Conservation (phyloP, 1,139 yeast species). For the Oligophagozyma castellii region DNA sequence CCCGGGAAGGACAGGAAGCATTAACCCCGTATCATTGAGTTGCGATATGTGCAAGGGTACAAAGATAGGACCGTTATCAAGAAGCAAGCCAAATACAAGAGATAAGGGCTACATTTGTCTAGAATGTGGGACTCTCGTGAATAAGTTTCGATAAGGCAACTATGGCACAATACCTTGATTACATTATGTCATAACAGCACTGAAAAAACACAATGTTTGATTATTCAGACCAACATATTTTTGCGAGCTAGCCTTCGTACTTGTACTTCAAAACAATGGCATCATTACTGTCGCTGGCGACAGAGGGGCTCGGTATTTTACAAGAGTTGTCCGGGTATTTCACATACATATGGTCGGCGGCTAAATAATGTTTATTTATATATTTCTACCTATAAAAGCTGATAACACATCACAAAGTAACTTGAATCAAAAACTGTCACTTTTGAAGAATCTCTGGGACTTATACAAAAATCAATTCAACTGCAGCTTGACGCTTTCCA, state of each 20-base stretch:
- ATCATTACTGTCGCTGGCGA: no score
- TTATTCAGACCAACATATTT: background rate
- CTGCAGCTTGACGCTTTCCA: no score
- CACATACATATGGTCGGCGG: no score
- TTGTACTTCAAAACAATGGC: background rate
- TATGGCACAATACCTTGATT: background rate
- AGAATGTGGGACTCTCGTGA: conserved; percentile 27
- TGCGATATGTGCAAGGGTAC: conserved; percentile 29
- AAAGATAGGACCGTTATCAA: conserved; percentile 16
- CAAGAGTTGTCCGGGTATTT: no score
- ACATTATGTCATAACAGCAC: background rate
- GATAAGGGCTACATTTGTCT: conserved; percentile 16
- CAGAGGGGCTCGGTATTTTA: no score
- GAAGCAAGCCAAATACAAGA: conserved; percentile 1
- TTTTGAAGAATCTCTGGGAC: no score
- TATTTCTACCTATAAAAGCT: no score
- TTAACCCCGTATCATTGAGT: conserved; percentile 8
- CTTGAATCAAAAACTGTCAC: no score
- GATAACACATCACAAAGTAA: no score
- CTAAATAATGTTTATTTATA: no score
- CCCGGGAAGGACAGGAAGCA: no score
- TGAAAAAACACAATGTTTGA: background rate
- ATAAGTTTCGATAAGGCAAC: conserved; percentile 9
- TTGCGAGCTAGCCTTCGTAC: background rate
- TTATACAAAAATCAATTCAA: no score